A percentile compares a stretch with the other conserved stretches of the same genome.
These are phyloP conservation scores for Teunomyces atbi DNA, from an alignment of 805 yeast species.

Conservation along the genomic window DNA sequence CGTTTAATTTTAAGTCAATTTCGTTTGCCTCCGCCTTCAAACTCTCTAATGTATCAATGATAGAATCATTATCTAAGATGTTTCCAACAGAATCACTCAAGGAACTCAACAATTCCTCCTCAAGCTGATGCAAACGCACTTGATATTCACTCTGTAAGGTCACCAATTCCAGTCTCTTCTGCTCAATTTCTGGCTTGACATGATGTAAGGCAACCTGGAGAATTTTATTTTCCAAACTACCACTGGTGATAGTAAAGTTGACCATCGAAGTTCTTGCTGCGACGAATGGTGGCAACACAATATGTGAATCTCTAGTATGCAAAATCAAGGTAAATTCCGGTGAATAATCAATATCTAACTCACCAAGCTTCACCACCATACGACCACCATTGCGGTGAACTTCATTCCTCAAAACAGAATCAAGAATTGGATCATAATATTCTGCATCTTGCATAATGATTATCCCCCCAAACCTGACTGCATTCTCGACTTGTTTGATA, in stretches of 20 bases:
- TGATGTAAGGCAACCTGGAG: constrained; percentile 53
- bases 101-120: constrained; percentile 54
- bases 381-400: constrained; percentile 69
- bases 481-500: constrained; percentile 69
- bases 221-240: constrained; percentile 62
- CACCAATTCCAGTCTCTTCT: constrained; percentile 51
- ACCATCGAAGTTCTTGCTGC: constrained; percentile 59
- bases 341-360: constrained; percentile 63
- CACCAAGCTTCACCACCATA: constrained; percentile 56
- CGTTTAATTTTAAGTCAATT: constrained; percentile 51
- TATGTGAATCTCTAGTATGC: constrained; percentile 56
- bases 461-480: constrained; percentile 78
- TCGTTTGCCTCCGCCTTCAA: constrained; percentile 62
- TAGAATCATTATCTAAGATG: constrained; percentile 63
- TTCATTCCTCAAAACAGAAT: constrained; percentile 61
- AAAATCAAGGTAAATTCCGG: constrained; percentile 60
- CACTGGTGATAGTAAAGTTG: constrained; percentile 71
- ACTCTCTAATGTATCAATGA: constrained; percentile 58
- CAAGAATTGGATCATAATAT: constrained; percentile 69
- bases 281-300: constrained; percentile 52
- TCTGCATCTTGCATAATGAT: constrained; percentile 80
- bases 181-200: constrained; percentile 67
- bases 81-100: constrained; percentile 58
- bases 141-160: constrained; percentile 60
- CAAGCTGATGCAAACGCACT: constrained; percentile 52